These are phyloP conservation scores for Cyberlindnera xylosilytica DNA, from an alignment of 805 yeast species.

Conservation along the genomic window DNA sequence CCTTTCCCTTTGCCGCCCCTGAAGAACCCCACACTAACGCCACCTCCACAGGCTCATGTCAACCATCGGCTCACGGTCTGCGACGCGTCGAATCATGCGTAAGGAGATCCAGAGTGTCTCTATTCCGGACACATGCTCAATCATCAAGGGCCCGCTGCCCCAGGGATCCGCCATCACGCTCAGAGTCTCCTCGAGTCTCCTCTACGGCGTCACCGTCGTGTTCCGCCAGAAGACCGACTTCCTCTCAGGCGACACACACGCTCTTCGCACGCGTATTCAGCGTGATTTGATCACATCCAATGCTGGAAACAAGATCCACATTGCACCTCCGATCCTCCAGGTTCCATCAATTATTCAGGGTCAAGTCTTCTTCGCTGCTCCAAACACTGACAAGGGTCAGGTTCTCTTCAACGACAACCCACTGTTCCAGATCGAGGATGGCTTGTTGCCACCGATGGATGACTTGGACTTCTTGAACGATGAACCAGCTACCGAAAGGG, in stretches of 20 bases:
- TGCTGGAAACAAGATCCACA: slow-evolving; percentile 5
- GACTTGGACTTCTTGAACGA: slow-evolving; percentile 17
- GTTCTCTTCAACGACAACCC: slow-evolving; percentile 37
- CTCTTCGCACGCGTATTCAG: slow-evolving; percentile 24
- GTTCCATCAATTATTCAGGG: background rate
- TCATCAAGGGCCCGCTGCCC: slow-evolving; percentile 26
- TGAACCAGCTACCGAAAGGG: too few species aligned
- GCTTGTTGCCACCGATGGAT: slow-evolving; percentile 27
- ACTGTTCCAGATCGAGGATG: slow-evolving; percentile 32
- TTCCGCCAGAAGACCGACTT: slow-evolving; percentile 48
- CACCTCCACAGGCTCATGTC: slow-evolving; percentile 32
- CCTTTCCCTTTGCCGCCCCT: background rate
- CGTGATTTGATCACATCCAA: slow-evolving; percentile 18
- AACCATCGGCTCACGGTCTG: slow-evolving; percentile 37
- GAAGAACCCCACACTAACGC: slow-evolving; percentile 1
- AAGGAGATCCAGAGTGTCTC: slow-evolving; percentile 35
- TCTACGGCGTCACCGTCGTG: slow-evolving; percentile 45
- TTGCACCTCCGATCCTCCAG: slow-evolving; percentile 10
- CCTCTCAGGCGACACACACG: slow-evolving; percentile 31
- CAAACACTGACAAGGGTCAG: slow-evolving; percentile 2
- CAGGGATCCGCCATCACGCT: slow-evolving; percentile 21
- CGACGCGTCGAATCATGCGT: slow-evolving; percentile 29
- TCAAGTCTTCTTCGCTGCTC: background rate
- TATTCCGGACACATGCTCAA: slow-evolving; percentile 41
- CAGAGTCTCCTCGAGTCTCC: slow-evolving; percentile 37